Percentiles rank a stretch among this genome's conserved stretches.
Conservation (phyloP, 73 alveolate species). For the Tetrahymena malaccensis region DNA sequence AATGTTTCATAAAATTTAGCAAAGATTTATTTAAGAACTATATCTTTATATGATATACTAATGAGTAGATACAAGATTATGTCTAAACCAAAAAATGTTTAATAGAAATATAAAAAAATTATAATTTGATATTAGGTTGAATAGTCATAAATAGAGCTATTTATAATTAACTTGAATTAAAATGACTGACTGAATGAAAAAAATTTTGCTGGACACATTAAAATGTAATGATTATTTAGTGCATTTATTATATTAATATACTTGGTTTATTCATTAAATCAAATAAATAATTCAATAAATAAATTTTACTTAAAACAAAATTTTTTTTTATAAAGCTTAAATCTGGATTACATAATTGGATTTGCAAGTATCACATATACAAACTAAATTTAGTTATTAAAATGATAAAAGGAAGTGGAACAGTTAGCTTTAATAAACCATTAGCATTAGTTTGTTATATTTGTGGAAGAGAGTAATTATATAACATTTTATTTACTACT, state of each 20-base stretch:
- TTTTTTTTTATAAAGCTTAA: neutral
- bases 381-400: neutral
- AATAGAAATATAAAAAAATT: too few species aligned
- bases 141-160: neutral
- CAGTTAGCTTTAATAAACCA: slow-evolving; percentile 40
- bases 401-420: neutral
- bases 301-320: neutral
- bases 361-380: neutral
- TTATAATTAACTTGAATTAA: neutral
- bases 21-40: neutral
- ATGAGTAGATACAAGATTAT: neutral
- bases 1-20: neutral
- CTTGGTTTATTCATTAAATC: neutral
- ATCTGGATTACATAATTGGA: neutral
- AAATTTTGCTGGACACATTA: neutral
- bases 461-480: slow-evolving; percentile 81
- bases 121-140: neutral
- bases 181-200: neutral
- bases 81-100: neutral
- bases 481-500: neutral
- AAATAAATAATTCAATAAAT: too few species aligned
- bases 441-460: slow-evolving; percentile 77
- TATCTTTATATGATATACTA: neutral
- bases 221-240: neutral
- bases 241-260: neutral